phyloP scores from a whole-genome alignment of 257 asterid genomes.

The Solanum pimpinellifolium region DNA sequence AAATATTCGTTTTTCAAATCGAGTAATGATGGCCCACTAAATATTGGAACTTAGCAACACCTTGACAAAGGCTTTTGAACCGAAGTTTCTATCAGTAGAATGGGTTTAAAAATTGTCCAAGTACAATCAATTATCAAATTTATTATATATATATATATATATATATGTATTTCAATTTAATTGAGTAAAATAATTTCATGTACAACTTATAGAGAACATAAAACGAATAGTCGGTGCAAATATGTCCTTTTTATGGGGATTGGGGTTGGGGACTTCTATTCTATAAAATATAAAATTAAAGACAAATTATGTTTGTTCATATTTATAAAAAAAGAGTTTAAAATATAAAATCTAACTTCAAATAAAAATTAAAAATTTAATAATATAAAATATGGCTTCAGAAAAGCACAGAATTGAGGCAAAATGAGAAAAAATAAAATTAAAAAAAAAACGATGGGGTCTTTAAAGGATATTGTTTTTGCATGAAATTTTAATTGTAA shows the following conservation, averaged over 20 bases:
- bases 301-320: background rate
- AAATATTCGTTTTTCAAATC: background rate
- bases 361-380: background rate
- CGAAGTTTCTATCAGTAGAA: background rate
- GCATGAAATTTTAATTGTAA: background rate
- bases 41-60: background rate
- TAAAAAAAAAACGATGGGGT: background rate
- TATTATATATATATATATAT: too few relatives aligned
- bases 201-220: background rate
- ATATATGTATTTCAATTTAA: too few relatives aligned
- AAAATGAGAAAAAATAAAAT: background rate
- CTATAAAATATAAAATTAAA: background rate
- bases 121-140: background rate
- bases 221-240: background rate
- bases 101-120: background rate
- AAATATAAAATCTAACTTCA: background rate
- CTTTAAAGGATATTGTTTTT: background rate
- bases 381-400: background rate
- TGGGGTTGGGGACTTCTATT: background rate
- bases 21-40: background rate
- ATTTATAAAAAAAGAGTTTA: background rate
- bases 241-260: background rate
- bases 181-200: too few relatives aligned
- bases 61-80: background rate
- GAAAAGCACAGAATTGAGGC: background rate